Evolutionary conservation across 1,139 yeast species (phyloP).

Genomic region (Yamadazyma sp.): DNA sequence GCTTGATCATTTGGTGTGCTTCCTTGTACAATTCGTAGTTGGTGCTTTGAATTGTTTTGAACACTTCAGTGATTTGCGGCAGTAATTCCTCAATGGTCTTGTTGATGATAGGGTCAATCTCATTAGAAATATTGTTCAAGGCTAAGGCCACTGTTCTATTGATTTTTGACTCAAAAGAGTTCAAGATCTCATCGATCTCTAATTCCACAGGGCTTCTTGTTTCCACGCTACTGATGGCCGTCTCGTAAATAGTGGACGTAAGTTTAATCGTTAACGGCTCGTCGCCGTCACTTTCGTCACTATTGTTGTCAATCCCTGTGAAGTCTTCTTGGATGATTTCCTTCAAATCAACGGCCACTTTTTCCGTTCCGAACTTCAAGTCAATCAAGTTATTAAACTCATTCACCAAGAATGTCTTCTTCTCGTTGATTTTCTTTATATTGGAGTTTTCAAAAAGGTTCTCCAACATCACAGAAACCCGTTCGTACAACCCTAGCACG

Average conservation of each 20-base stretch:
- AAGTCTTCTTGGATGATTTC: slow-evolving; percentile 22
- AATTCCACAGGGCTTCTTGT: slow-evolving; percentile 18
- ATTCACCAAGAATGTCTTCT: slow-evolving; percentile 23
- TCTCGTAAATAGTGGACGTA: slow-evolving; percentile 33
- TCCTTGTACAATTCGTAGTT: slow-evolving; percentile 46
- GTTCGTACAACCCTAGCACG: background rate
- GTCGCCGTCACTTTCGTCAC: slow-evolving; percentile 15
- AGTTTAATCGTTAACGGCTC: slow-evolving; percentile 26
- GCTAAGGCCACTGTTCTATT: slow-evolving; percentile 46
- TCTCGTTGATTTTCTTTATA: slow-evolving; percentile 17
- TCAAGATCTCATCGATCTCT: slow-evolving; percentile 21
- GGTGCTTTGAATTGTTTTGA: slow-evolving; percentile 42
- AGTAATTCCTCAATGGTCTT: slow-evolving; percentile 31
- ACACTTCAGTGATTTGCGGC: slow-evolving; percentile 36
- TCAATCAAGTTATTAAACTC: slow-evolving; percentile 32
- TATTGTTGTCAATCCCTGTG: slow-evolving; percentile 2
- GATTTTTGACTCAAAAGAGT: slow-evolving; percentile 36
- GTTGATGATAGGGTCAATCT: slow-evolving; percentile 38
- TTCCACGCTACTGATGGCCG: slow-evolving; percentile 10
- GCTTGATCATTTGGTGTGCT: slow-evolving; percentile 45
- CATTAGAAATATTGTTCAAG: slow-evolving; percentile 35
- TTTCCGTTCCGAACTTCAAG: slow-evolving; percentile 11
- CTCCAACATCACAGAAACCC: slow-evolving; percentile 2
- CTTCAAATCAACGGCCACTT: slow-evolving; percentile 15
- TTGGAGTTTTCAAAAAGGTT: slow-evolving; percentile 14